Conservation (phyloP, 2,329 filamentous ascomycete genomes). For the Colletotrichum sp. region DNA sequence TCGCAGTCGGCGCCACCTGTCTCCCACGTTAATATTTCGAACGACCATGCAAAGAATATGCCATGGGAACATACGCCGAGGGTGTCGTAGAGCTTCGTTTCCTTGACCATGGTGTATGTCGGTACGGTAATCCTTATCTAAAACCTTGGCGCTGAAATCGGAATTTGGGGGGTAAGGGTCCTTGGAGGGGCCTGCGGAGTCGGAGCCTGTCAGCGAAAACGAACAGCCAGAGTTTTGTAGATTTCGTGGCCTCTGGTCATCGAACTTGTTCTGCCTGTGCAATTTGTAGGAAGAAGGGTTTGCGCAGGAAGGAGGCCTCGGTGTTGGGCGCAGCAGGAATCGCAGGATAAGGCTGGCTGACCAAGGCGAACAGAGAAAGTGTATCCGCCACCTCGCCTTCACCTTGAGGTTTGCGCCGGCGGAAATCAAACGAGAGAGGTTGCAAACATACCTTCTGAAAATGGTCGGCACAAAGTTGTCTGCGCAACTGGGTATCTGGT, state of each 20-base stretch:
- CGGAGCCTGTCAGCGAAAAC: background rate
- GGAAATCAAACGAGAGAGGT: background rate
- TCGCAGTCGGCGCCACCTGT: conserved; percentile 79
- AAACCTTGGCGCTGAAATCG: background rate
- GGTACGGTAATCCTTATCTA: conserved; percentile 9
- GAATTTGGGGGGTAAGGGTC: background rate
- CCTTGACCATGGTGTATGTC: conserved; percentile 69
- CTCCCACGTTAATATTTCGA: background rate
- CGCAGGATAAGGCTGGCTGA: background rate
- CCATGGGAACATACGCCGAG: conserved; percentile 67
- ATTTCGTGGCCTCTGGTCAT: background rate
- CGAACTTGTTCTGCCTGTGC: background rate
- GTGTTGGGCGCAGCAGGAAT: background rate
- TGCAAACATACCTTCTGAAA: background rate
- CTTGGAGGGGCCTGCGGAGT: background rate
- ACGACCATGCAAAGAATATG: background rate
- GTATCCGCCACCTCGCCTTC: background rate
- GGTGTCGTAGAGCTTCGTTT: conserved; percentile 79
- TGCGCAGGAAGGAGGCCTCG: background rate
- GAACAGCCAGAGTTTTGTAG: background rate
- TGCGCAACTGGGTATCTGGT: conserved; percentile 19
- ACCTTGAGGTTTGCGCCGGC: background rate
- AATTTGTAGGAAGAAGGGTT: background rate
- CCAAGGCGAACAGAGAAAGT: background rate
- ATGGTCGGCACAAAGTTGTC: background rate